phyloP scores from a whole-genome alignment of 2,329 filamentous ascomycete genomes.

The Colletotrichum coccodes region DNA sequence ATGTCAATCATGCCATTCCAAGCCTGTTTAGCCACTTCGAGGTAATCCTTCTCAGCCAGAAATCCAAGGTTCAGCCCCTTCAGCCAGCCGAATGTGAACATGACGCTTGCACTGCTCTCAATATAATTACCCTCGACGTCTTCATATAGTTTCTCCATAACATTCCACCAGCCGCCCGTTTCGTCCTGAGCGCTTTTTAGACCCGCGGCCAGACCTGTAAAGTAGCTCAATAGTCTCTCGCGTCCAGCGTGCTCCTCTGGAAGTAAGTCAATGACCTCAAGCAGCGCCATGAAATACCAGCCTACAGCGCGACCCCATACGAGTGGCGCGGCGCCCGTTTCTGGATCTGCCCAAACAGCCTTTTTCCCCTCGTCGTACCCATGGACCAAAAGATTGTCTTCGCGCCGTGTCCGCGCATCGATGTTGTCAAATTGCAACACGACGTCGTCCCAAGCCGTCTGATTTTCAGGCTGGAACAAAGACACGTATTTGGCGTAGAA shows the following conservation, averaged over 20 bases:
- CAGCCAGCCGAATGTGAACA: constrained; percentile 65
- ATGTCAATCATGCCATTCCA: constrained; percentile 50
- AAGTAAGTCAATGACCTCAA: constrained; percentile 60
- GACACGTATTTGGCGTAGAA: constrained; percentile 54
- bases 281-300: constrained; percentile 63
- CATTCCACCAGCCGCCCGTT: constrained; percentile 65
- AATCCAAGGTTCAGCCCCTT: constrained; percentile 49
- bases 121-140: constrained; percentile 66
- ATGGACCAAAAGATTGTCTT: constrained; percentile 58
- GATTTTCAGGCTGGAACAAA: constrained; percentile 47
- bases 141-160: constrained; percentile 61
- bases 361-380: constrained; percentile 61
- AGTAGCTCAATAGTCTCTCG: constrained; percentile 48
- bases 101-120: constrained; percentile 67
- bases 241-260: constrained; percentile 48
- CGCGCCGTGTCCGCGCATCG: constrained; percentile 49
- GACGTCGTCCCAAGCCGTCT: constrained; percentile 55
- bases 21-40: constrained; percentile 36
- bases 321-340: constrained; percentile 59
- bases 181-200: constrained; percentile 53
- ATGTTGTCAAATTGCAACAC: constrained; percentile 56
- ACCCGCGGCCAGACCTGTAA: constrained; percentile 51
- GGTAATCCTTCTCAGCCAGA: constrained; percentile 37
- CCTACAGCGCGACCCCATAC: constrained; percentile 65
- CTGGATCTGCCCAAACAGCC: constrained; percentile 61